Evolutionary conservation across 139 green algal genomes (phyloP).

Genomic region (Closterium sp.): DNA sequence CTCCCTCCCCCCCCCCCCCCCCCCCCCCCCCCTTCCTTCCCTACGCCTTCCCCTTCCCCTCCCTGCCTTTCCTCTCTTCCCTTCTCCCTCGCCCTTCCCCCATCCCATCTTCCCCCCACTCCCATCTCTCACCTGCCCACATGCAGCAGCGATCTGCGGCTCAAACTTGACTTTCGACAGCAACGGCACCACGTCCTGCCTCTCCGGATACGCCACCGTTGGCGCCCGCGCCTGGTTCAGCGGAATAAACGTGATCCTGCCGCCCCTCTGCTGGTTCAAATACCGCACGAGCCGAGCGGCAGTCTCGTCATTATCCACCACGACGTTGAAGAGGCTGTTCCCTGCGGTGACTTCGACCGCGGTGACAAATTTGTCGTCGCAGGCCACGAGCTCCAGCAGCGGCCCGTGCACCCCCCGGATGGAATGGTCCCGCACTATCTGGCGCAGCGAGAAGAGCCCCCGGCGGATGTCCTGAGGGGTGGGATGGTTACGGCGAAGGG

Average conservation of each 20-base stretch:
- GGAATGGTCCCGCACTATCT: conserved; percentile 64
- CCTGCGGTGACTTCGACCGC: conserved; percentile 85
- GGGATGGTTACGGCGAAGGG: too few relatives aligned
- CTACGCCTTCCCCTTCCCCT: not conserved
- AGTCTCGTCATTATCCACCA: conserved; percentile 81
- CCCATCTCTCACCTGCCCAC: conserved; percentile 60
- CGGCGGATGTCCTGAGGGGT: conserved; percentile 65
- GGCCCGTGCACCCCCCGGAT: conserved; percentile 81
- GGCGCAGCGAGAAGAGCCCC: conserved; percentile 64
- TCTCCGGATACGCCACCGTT: conserved; percentile 31
- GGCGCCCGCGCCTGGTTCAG: conserved; percentile 71
- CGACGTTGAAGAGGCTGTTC: conserved; percentile 69
- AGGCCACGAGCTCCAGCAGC: conserved; percentile 89
- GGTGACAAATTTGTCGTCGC: conserved; percentile 66
- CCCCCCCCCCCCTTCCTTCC: not conserved
- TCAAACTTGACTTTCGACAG: conserved; percentile 71
- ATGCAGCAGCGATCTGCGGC: conserved; percentile 60
- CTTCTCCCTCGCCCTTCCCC: not conserved
- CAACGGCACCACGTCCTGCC: conserved; percentile 72
- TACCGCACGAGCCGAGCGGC: conserved; percentile 68
- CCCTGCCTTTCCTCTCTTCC: not conserved
- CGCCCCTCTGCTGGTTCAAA: conserved; percentile 68
- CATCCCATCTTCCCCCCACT: not conserved
- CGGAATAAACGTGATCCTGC: conserved; percentile 92
- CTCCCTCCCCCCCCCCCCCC: not conserved